Evolutionary conservation across 2,329 filamentous ascomycete genomes (phyloP).

Genomic region (Anthostomella pinea): DNA sequence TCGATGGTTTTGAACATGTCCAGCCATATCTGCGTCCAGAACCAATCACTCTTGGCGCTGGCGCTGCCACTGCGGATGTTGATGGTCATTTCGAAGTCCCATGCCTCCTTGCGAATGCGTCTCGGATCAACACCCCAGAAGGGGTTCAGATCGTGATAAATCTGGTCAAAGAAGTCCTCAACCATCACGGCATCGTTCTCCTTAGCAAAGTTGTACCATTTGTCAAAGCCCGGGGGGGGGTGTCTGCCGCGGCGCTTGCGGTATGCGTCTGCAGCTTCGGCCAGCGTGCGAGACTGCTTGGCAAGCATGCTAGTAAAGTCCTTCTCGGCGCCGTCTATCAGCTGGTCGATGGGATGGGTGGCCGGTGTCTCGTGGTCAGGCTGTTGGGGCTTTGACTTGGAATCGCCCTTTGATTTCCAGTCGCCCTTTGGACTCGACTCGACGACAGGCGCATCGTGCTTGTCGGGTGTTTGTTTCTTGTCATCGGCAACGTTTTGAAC

Average conservation of each 20-base stretch:
- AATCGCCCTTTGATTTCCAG: conserved; percentile 2
- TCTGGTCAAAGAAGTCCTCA: conserved; percentile 51
- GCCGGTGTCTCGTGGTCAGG: conserved; percentile 15
- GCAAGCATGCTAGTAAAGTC: conserved; percentile 37
- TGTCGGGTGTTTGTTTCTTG: conserved; percentile 1
- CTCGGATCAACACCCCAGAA: conserved; percentile 53
- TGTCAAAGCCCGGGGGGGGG: conserved; percentile 47
- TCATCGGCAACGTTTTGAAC: conserved; percentile 2
- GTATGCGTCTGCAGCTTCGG: conserved; percentile 44
- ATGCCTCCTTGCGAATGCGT: conserved; percentile 49
- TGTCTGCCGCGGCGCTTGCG: conserved; percentile 45
- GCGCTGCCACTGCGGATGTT: conserved; percentile 53
- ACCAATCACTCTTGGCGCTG: conserved; percentile 51
- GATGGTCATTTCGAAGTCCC: conserved; percentile 60
- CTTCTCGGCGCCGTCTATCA: conserved; percentile 40
- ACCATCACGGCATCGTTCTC: conserved; percentile 42
- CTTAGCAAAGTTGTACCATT: conserved; percentile 45
- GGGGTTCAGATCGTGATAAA: conserved; percentile 50
- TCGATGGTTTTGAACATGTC: conserved; percentile 52
- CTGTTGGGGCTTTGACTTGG: conserved; percentile 10
- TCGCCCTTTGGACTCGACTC: background rate
- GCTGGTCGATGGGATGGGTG: conserved; percentile 43
- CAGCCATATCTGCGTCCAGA: conserved; percentile 57
- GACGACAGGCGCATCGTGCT: background rate
- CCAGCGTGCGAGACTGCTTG: conserved; percentile 41